These are phyloP conservation scores for Kokia cookei DNA, from an alignment of 441 rosid species.

Conservation along the genomic window DNA sequence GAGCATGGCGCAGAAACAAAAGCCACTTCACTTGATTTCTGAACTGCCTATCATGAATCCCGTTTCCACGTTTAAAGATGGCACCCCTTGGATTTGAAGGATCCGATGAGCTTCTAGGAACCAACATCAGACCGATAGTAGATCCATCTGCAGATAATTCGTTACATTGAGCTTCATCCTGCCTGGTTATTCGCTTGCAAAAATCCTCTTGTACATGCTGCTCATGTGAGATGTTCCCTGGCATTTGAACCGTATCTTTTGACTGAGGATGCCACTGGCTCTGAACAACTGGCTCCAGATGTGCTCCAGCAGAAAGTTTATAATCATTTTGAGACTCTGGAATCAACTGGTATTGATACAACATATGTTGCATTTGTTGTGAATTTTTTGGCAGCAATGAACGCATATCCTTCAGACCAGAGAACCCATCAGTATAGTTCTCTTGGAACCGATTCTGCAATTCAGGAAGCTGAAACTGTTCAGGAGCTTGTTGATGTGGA, in stretches of 20 bases:
- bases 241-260: conserved; percentile 43
- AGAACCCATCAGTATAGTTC: conserved; percentile 48
- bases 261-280: conserved; percentile 66
- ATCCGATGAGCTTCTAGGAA: conserved; percentile 44
- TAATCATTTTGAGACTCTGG: conserved; percentile 55
- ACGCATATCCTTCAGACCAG: conserved; percentile 48
- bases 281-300: conserved; percentile 47
- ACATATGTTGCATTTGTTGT: conserved; percentile 67
- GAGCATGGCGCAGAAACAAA: conserved; percentile 88
- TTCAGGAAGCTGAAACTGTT: conserved; percentile 60
- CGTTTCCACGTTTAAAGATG: conserved; percentile 48
- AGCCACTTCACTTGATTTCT: conserved; percentile 87
- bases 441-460: conserved; percentile 72
- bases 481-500: conserved; percentile 56
- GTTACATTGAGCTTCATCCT: conserved; percentile 77
- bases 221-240: conserved; percentile 46
- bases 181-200: conserved; percentile 61
- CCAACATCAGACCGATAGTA: conserved; percentile 34
- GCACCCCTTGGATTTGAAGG: conserved; percentile 36
- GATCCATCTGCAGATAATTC: conserved; percentile 68
- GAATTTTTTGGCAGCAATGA: conserved; percentile 50
- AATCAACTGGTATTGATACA: conserved; percentile 54
- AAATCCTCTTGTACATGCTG: conserved; percentile 80
- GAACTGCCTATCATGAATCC: conserved; percentile 62
- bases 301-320: conserved; percentile 49